Evolutionary conservation across 768 basidiomycete species (phyloP), one percentile per base, ranked within the genome.

Genomic region (Trametes meyenii): DNA sequence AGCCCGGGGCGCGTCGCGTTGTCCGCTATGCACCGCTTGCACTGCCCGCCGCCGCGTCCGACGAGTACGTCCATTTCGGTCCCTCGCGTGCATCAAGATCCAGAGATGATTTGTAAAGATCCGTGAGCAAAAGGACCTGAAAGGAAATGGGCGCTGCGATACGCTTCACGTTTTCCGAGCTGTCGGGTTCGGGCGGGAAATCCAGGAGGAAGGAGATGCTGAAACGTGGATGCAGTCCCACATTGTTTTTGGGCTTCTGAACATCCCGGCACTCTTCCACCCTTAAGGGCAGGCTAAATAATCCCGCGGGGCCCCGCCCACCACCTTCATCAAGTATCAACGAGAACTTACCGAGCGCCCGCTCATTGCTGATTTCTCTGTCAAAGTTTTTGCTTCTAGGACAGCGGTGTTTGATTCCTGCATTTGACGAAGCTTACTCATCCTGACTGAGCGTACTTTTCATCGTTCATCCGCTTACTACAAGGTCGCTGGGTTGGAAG

Each of bases 11-110:
- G 23, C 26, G 38, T 58, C 50, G 50, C 36, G 19, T 29, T 42
- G 42, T 35, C 38, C 44, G 33, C 24, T 21, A 13, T 43, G 58
- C 62, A 64, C 62, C 50, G 58, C 62, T 64, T 59, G 58, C 62
- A 64, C 62, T 54, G 62, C 62, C 58, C 44, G 58, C 48, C 52
- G 19, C 55, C 29, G 49, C 46, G 26, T 21, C 23, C 39, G n/a
- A 42, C 21, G 21, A 36, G 38, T n/a, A 14, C 42, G 5, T 40
- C 52, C 23, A 43, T 51, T 33, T 13, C 36, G 5, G 38, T n/a
- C 24, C 2, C 46, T 12, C 50, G 51, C 51, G 55, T 38, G 55
- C 61, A 62, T 62, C 61, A 62, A 43, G 5, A 38, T 33, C 45
- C 21, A 26, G 6, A 11, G n/a, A 26, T 45, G 51, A 62, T 62